Conservation (phyloP, 2,329 filamentous ascomycete genomes). For the Fusarium lyarnte region DNA sequence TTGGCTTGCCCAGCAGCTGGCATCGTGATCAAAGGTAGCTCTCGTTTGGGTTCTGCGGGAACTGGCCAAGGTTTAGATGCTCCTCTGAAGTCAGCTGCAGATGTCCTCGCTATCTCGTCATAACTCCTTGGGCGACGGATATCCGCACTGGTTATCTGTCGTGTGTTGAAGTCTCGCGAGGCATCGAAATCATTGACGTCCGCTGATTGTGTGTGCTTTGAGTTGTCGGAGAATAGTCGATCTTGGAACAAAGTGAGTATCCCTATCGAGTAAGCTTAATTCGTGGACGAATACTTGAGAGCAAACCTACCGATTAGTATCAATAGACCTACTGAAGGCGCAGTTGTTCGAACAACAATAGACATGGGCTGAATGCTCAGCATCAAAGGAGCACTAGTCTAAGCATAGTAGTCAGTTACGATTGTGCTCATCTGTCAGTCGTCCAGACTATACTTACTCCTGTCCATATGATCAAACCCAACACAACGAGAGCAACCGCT, state of each 20-base stretch:
- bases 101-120: constrained; percentile 59
- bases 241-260: constrained; percentile 51
- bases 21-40: constrained; percentile 51
- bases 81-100: constrained; percentile 39
- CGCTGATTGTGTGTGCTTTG: background rate
- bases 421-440: background rate
- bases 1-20: constrained; percentile 50
- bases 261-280: constrained; percentile 30
- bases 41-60: constrained; percentile 32
- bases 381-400: constrained; percentile 63
- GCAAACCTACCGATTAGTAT: constrained; percentile 57
- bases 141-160: constrained; percentile 50
- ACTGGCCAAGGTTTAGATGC: constrained; percentile 27
- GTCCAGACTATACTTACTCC: constrained; percentile 54
- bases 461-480: constrained; percentile 63
- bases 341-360: constrained; percentile 57
- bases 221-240: constrained; percentile 14
- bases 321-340: constrained; percentile 61
- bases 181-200: constrained; percentile 14
- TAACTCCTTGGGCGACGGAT: constrained; percentile 59
- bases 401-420: constrained; percentile 1
- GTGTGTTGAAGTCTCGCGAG: constrained; percentile 25
- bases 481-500: constrained; percentile 53
- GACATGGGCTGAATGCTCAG: constrained; percentile 57
- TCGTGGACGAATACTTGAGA: background rate